Percentiles rank a stretch among this genome's conserved stretches.
These are phyloP conservation scores for Puccinia horiana DNA, from an alignment of 1,284 basidiomycete genomes.

Conservation along the genomic window DNA sequence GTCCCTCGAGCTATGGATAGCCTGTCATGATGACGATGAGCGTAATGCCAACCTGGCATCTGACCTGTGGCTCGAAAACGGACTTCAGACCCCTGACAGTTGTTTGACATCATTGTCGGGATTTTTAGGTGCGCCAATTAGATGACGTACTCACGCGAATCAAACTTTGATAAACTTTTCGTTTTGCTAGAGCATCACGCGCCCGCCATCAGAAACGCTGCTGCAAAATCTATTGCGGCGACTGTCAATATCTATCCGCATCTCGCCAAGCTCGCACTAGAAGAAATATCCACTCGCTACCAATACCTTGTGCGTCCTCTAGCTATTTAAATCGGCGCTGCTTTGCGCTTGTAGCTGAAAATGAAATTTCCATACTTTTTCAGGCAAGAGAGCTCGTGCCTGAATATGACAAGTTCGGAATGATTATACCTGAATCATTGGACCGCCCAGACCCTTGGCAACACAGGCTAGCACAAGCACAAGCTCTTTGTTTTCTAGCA, in stretches of 20 bases:
- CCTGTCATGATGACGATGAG: conserved; percentile 86
- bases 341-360: neutral
- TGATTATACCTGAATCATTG: conserved; percentile 87
- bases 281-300: conserved; percentile 42
- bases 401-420: conserved; percentile 66
- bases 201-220: conserved; percentile 38
- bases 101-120: conserved; percentile 63
- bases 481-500: conserved; percentile 71
- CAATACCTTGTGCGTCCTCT: conserved; percentile 37
- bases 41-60: conserved; percentile 81
- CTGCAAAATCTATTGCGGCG: conserved; percentile 40
- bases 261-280: conserved; percentile 28
- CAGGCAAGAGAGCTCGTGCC: conserved; percentile 51
- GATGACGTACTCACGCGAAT: neutral
- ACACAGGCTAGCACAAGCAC: conserved; percentile 74
- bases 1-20: conserved; percentile 84
- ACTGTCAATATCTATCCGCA: conserved; percentile 33
- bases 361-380: neutral
- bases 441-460: conserved; percentile 91
- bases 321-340: neutral
- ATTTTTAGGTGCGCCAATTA: conserved; percentile 30
- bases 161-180: neutral
- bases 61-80: conserved; percentile 94
- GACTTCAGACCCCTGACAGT: conserved; percentile 77
- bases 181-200: conserved; percentile 41